phyloP scores from a whole-genome alignment of 2,329 filamentous ascomycete genomes.

The Diplocarpon mali region DNA sequence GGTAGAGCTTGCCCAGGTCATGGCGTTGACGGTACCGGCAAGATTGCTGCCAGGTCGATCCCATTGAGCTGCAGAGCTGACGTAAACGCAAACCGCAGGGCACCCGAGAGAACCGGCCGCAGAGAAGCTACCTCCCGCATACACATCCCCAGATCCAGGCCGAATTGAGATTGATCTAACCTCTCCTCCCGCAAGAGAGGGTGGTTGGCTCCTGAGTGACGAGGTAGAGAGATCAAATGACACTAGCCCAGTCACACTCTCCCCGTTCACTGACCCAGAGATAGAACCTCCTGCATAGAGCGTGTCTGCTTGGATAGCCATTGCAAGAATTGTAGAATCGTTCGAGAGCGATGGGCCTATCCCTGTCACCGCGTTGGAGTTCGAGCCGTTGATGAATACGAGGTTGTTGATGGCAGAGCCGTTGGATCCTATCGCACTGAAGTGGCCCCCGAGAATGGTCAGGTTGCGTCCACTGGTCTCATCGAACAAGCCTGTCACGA shows the following conservation, averaged over 20 bases:
- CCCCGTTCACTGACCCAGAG: constrained; percentile 55
- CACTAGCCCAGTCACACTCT: constrained; percentile 60
- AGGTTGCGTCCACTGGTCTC: constrained; percentile 59
- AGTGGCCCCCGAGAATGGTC: constrained; percentile 82
- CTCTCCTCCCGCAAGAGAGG: constrained; percentile 57
- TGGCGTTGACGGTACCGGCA: constrained; percentile 54
- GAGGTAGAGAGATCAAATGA: constrained; percentile 63
- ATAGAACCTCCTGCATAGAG: constrained; percentile 78
- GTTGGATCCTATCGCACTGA: constrained; percentile 57
- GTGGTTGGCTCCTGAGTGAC: constrained; percentile 60
- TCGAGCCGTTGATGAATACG: constrained; percentile 67
- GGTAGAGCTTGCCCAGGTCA: constrained; percentile 67
- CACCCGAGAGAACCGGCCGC: constrained; percentile 75
- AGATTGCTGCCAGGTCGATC: constrained; percentile 64
- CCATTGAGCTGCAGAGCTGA: constrained; percentile 63
- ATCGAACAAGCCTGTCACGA: constrained; percentile 74
- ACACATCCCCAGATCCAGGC: constrained; percentile 62
- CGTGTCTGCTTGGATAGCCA: constrained; percentile 54
- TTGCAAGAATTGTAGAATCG: constrained; percentile 63
- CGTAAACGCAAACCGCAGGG: constrained; percentile 70
- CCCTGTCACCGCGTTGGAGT: constrained; percentile 56
- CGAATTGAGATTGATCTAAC: constrained; percentile 69
- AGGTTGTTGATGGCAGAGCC: constrained; percentile 69
- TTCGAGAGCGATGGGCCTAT: constrained; percentile 53
- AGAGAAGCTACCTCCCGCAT: constrained; percentile 77